A percentile compares a stretch with the other conserved stretches of the same genome.
Conservation (phyloP, 495 filamentous ascomycete species). For the Aspergillus diversus region DNA sequence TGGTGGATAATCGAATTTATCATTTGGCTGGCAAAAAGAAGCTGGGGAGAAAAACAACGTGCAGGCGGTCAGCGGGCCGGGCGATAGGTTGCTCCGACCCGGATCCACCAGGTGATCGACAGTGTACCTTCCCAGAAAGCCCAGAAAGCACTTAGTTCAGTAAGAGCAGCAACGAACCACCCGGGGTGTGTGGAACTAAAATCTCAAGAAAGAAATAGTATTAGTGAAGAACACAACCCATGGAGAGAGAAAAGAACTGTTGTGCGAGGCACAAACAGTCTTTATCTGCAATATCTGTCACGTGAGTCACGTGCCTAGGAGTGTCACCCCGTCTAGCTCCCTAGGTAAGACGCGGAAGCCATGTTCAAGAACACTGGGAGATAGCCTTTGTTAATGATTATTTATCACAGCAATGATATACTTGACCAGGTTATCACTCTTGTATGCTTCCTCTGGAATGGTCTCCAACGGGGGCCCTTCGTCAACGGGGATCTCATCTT, state of each 20-base stretch:
- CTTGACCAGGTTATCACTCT: not conserved
- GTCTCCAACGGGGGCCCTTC: not conserved
- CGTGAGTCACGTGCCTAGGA: too few species aligned
- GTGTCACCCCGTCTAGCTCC: not conserved
- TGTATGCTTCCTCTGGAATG: not conserved
- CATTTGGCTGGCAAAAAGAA: too few species aligned
- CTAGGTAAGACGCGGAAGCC: not conserved
- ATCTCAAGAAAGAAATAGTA: not conserved
- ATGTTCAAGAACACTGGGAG: not conserved
- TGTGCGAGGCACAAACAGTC: too few species aligned
- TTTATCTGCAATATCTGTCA: not conserved
- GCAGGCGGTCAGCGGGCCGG: too few species aligned
- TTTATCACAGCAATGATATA: not conserved
- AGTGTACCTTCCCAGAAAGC: too few species aligned
- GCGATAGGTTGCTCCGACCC: too few species aligned
- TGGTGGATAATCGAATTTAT: too few species aligned
- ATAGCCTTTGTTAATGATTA: not conserved
- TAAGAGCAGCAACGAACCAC: too few species aligned
- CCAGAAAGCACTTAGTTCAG: too few species aligned
- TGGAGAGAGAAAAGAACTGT: not conserved
- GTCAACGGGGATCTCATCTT: not conserved
- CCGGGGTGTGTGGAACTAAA: too few species aligned
- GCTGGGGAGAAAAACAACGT: too few species aligned
- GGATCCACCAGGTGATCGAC: too few species aligned
- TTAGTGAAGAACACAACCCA: not conserved